Percentiles rank a stretch among this genome's conserved stretches.
Conservation (phyloP, 495 filamentous ascomycete species). For the Pseudoneurospora amorphoporcata region DNA sequence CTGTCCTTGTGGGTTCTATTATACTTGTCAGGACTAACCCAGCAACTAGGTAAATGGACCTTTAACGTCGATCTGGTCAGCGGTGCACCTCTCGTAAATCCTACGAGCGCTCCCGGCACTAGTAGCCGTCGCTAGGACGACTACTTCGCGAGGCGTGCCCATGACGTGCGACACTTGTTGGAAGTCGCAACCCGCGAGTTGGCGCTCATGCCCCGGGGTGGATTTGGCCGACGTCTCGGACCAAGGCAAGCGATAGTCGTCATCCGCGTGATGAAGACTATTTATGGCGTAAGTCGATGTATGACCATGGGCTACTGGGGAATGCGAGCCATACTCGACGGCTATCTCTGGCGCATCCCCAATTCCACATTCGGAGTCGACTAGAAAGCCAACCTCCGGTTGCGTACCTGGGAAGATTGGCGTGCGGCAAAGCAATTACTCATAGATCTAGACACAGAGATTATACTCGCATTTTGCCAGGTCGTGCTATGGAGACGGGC, state of each 20-base stretch:
- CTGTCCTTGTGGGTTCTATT: background rate
- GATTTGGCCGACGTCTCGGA: background rate
- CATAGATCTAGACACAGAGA: background rate
- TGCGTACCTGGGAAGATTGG: background rate
- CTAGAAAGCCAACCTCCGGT: background rate
- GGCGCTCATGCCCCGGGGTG: background rate
- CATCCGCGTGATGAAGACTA: background rate
- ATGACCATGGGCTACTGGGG: background rate
- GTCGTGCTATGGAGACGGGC: background rate
- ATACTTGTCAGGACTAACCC: background rate
- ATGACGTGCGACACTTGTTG: background rate
- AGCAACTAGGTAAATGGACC: constrained; percentile 31
- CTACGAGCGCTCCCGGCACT: constrained; percentile 7
- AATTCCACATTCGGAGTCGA: background rate
- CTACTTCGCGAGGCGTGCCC: background rate
- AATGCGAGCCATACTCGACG: background rate
- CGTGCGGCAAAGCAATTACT: background rate
- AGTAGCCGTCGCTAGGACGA: constrained; percentile 10
- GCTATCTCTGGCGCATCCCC: background rate
- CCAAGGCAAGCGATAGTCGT: background rate
- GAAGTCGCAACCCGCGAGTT: background rate
- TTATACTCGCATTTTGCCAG: background rate
- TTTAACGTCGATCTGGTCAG: constrained; percentile 34
- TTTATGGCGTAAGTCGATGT: background rate
- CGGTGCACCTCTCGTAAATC: background rate